phyloP scores from a whole-genome alignment of 495 filamentous ascomycete species.

The Pyronema omphalodes region DNA sequence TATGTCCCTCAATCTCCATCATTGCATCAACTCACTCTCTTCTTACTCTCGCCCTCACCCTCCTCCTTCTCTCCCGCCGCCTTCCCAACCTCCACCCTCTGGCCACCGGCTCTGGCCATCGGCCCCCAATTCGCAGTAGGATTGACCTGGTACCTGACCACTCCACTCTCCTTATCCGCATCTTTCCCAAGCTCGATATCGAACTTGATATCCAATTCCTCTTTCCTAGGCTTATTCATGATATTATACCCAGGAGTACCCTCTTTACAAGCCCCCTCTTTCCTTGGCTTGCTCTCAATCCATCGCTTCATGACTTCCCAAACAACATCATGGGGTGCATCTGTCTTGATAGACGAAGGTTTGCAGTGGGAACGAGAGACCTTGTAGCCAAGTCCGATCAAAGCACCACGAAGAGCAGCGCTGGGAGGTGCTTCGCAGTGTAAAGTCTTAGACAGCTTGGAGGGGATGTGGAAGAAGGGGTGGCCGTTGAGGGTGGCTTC shows the following conservation, averaged over 20 bases:
- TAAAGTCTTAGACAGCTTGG: conserved; percentile 48
- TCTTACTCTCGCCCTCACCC: conserved; percentile 2
- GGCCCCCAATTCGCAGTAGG: conserved; percentile 87
- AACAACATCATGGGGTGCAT: conserved; percentile 70
- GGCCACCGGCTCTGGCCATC: conserved; percentile 43
- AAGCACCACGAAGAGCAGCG: conserved; percentile 56
- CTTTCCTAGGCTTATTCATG: conserved; percentile 23
- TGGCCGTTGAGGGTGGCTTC: conserved; percentile 33
- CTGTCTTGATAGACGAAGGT: conserved; percentile 71
- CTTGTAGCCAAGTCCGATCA: conserved; percentile 60
- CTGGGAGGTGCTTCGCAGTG: conserved; percentile 59
- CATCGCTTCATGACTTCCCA: conserved; percentile 94
- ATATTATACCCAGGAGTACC: conserved; percentile 53
- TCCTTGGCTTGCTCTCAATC: conserved; percentile 34
- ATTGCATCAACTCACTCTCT: conserved; percentile 2
- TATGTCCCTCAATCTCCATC: not conserved
- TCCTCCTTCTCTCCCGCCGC: too few species aligned
- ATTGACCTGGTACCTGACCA: conserved; percentile 74
- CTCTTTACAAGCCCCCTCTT: conserved; percentile 44
- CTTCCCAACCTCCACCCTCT: not conserved
- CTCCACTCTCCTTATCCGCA: conserved; percentile 35
- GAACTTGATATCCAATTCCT: conserved; percentile 51
- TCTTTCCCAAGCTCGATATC: conserved; percentile 63
- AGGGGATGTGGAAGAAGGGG: conserved; percentile 77
- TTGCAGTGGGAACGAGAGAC: conserved; percentile 71